Percentiles rank a stretch among this genome's conserved stretches.
These are phyloP conservation scores for Myriosclerotinia duriaeana DNA, from an alignment of 2,329 filamentous ascomycete species.

Conservation along the genomic window DNA sequence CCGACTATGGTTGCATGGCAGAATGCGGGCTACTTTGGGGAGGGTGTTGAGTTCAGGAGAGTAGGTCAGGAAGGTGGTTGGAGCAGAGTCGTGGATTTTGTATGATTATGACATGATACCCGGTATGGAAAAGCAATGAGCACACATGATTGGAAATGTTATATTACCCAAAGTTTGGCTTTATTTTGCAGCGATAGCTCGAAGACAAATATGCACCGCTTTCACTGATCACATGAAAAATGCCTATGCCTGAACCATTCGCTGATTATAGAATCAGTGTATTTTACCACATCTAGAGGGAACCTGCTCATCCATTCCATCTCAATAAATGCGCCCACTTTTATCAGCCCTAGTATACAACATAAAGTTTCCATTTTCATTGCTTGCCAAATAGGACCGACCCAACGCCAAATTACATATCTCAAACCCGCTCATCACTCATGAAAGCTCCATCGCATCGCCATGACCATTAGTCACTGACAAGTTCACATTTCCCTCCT, in stretches of 20 bases:
- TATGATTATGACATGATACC: constrained; percentile 32
- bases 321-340: constrained; percentile 17
- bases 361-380: constrained; percentile 15
- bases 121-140: constrained; percentile 2
- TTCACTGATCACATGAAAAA: not conserved
- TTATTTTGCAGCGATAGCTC: not conserved
- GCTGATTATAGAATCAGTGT: not conserved
- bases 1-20: constrained; percentile 88
- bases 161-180: not conserved
- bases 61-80: constrained; percentile 51
- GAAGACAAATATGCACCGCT: not conserved
- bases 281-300: not conserved
- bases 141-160: not conserved
- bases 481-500: constrained; percentile 78
- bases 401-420: constrained; percentile 16
- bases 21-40: constrained; percentile 87
- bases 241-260: not conserved
- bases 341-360: constrained; percentile 24
- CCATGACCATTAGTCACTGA: constrained; percentile 55
- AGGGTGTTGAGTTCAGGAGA: constrained; percentile 77
- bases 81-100: constrained; percentile 41
- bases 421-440: constrained; percentile 21
- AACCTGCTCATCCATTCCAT: constrained; percentile 5
- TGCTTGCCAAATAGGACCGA: constrained; percentile 18
- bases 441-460: constrained; percentile 63